Evolutionary conservation across 202 grass and related monocot species (phyloP).

Genomic region (Bolboschoenoplectus hybrid): DNA sequence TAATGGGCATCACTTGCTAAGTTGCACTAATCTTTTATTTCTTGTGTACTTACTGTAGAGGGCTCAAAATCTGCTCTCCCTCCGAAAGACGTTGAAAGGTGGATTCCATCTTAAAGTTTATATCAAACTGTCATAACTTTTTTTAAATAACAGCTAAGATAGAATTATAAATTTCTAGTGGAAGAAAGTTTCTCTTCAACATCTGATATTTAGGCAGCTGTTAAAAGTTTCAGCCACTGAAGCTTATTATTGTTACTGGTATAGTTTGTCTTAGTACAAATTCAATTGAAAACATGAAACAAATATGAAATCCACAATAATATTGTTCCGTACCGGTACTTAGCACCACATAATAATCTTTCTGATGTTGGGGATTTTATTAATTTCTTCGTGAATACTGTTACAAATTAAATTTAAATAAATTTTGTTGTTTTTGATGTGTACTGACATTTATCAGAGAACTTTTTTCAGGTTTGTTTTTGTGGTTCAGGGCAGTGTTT

Average conservation of each 20-base stretch:
- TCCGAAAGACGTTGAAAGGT: slow-evolving; percentile 94
- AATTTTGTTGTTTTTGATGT: neutral
- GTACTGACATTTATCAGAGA: slow-evolving; percentile 28
- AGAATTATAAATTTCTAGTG: slow-evolving; percentile 25
- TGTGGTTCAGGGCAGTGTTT: slow-evolving; percentile 70
- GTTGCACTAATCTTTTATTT: slow-evolving; percentile 27
- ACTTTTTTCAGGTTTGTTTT: slow-evolving; percentile 72
- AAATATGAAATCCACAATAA: neutral
- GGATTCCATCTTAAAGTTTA: slow-evolving; percentile 19
- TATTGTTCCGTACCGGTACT: neutral
- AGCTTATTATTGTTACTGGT: neutral
- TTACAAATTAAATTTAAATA: too few species aligned
- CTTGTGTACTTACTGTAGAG: slow-evolving; percentile 56
- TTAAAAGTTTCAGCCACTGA: neutral
- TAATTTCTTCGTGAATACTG: neutral
- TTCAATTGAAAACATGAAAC: neutral
- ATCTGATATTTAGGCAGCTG: neutral
- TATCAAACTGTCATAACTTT: neutral
- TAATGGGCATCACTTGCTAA: slow-evolving; percentile 6
- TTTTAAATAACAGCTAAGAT: slow-evolving; percentile 21
- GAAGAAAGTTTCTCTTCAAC: neutral
- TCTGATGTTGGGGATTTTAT: neutral
- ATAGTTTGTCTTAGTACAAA: neutral
- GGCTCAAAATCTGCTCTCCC: slow-evolving; percentile 75
- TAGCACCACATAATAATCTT: neutral